Percentiles rank a stretch among this genome's conserved stretches.
phyloP scores from a whole-genome alignment of 192 early-diverging fungal species.

The Umbelopsis vinacea region DNA sequence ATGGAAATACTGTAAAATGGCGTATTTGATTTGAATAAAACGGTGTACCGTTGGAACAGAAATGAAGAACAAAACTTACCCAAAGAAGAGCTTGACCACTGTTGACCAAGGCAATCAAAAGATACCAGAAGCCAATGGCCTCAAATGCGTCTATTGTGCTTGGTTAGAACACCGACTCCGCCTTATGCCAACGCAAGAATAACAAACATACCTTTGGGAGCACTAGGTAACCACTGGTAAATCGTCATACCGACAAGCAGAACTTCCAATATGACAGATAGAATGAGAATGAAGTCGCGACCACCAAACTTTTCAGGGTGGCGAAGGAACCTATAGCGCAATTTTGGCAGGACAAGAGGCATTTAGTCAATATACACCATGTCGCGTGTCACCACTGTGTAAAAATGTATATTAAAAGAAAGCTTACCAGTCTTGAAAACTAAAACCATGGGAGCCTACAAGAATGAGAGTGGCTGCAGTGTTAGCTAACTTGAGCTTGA shows the following conservation, averaged over 20 bases:
- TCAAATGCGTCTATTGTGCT: conserved; percentile 32
- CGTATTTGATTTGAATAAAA: not conserved
- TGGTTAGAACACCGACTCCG: not conserved
- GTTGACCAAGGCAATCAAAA: conserved; percentile 30
- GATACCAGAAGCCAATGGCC: conserved; percentile 40
- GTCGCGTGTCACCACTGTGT: conserved; percentile 5
- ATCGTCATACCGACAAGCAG: conserved; percentile 39
- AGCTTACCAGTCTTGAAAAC: conserved; percentile 25
- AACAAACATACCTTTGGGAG: conserved; percentile 38
- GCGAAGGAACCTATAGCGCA: not conserved
- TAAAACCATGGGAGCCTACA: conserved; percentile 28
- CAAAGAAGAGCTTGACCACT: conserved; percentile 28
- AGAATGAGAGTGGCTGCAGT: conserved; percentile 29
- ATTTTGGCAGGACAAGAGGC: not conserved
- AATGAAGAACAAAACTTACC: conserved; percentile 19
- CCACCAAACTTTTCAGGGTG: conserved; percentile 14
- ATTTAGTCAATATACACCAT: too few species aligned
- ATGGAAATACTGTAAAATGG: conserved; percentile 26
- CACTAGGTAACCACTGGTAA: conserved; percentile 39
- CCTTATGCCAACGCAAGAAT: not conserved
- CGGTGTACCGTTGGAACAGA: too few species aligned
- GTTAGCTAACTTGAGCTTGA: conserved; percentile 38
- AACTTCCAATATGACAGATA: conserved; percentile 28
- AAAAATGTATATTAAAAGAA: conserved; percentile 26
- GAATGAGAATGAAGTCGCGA: conserved; percentile 31